Conservation (phyloP, 169 alveolate genomes). For the Eimeria falciformis region DNA sequence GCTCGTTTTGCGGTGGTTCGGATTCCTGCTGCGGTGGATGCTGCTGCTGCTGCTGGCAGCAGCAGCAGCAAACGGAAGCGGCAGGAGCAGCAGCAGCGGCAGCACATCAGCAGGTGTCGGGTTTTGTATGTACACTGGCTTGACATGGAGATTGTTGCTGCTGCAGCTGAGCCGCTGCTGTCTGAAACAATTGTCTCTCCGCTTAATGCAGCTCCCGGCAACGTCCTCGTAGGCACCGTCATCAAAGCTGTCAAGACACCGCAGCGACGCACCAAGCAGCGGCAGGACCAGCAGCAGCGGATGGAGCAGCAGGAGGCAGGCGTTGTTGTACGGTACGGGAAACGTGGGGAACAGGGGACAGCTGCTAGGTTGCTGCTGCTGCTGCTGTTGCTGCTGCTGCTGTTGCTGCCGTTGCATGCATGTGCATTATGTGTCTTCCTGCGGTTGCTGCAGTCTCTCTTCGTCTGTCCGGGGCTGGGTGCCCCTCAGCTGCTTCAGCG, state of each 20-base stretch:
- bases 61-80: conserved; percentile 41
- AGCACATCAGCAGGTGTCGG: conserved; percentile 41
- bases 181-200: conserved; percentile 4
- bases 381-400: conserved; percentile 41
- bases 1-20: conserved; percentile 38
- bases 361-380: not conserved
- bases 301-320: conserved; percentile 6
- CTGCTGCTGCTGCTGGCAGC: not conserved
- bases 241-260: not conserved
- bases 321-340: not conserved
- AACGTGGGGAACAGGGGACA: too few species aligned
- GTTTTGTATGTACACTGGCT: conserved; percentile 28
- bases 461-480: conserved; percentile 54
- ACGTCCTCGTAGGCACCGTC: not conserved
- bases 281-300: conserved; percentile 35
- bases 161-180: conserved; percentile 32
- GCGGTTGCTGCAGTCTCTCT: conserved; percentile 40
- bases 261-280: not conserved
- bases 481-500: conserved; percentile 55
- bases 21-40: not conserved
- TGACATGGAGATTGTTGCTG: conserved; percentile 7
- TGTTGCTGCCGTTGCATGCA: conserved; percentile 25
- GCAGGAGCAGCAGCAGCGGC: conserved; percentile 63
- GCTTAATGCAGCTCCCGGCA: not conserved
- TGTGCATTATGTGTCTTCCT: not conserved